Conservation (phyloP, 495 filamentous ascomycete species). For the Penicillium taxi region DNA sequence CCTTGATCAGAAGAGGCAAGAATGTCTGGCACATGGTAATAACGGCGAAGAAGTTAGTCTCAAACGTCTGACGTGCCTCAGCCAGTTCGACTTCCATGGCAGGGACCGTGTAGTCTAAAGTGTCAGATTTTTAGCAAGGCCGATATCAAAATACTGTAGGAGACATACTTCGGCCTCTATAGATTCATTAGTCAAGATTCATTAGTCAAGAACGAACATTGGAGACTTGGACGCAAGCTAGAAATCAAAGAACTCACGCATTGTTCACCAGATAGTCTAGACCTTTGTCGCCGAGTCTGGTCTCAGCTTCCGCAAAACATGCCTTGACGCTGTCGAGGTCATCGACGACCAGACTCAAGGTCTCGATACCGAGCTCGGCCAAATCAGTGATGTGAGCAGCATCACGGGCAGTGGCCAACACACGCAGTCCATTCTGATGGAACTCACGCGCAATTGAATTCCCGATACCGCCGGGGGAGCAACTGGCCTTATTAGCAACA, state of each 20-base stretch:
- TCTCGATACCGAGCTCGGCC: slow-evolving; percentile 42
- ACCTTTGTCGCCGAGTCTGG: slow-evolving; percentile 33
- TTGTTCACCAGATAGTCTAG: slow-evolving; percentile 57
- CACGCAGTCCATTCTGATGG: slow-evolving; percentile 40
- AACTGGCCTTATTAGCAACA: slow-evolving; percentile 24
- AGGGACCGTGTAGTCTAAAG: slow-evolving; percentile 51
- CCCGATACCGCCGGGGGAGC: slow-evolving; percentile 51
- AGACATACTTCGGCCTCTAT: slow-evolving; percentile 34
- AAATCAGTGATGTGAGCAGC: slow-evolving; percentile 41
- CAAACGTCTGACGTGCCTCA: slow-evolving; percentile 46
- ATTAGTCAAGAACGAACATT: slow-evolving; percentile 3
- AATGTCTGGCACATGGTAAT: slow-evolving; percentile 54
- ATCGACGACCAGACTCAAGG: slow-evolving; percentile 47
- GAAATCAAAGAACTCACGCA: slow-evolving; percentile 32
- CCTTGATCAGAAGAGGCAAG: slow-evolving; percentile 48
- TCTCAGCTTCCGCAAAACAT: slow-evolving; percentile 36
- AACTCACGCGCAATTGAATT: slow-evolving; percentile 51
- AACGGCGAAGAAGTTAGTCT: slow-evolving; percentile 53
- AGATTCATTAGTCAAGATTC: neutral
- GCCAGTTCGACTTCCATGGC: slow-evolving; percentile 47
- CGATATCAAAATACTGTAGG: too few relatives aligned
- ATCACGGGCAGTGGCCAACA: slow-evolving; percentile 51
- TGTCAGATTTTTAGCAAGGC: slow-evolving; percentile 3
- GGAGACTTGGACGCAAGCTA: too few relatives aligned
- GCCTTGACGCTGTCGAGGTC: slow-evolving; percentile 36